These are phyloP conservation scores for Pichia exigua DNA, from an alignment of 805 yeast genomes.

Conservation along the genomic window DNA sequence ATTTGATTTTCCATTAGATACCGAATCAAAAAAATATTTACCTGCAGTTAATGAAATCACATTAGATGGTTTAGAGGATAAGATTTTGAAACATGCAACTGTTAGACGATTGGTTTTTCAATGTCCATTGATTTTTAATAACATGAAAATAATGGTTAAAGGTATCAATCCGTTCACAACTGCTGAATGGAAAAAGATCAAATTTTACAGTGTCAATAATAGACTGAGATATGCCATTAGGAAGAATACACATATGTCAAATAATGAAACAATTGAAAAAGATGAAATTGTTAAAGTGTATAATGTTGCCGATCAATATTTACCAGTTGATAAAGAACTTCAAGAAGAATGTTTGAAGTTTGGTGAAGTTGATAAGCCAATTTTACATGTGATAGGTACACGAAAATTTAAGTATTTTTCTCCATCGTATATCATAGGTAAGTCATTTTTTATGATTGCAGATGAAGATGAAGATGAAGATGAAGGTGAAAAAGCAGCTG, in stretches of 20 bases:
- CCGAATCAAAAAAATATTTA: slow-evolving; percentile 7
- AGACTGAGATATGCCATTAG: slow-evolving; percentile 44
- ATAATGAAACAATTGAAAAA: slow-evolving; percentile 33
- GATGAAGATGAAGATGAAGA: slow-evolving; percentile 40
- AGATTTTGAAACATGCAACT: slow-evolving; percentile 50
- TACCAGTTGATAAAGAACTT: slow-evolving; percentile 16
- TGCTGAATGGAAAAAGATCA: slow-evolving; percentile 13
- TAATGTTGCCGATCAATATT: slow-evolving; percentile 39
- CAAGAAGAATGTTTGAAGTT: slow-evolving; percentile 13
- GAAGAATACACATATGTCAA: slow-evolving; percentile 33
- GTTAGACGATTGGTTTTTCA: slow-evolving; percentile 56
- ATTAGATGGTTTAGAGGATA: slow-evolving; percentile 35
- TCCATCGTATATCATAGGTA: slow-evolving; percentile 43
- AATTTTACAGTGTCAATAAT: slow-evolving; percentile 49
- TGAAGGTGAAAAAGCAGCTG: neutral
- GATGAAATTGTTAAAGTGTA: slow-evolving; percentile 31
- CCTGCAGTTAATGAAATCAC: slow-evolving; percentile 37
- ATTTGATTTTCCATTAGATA: slow-evolving; percentile 7
- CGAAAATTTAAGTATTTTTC: slow-evolving; percentile 38
- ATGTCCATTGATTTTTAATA: slow-evolving; percentile 49
- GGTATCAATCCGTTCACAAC: slow-evolving; percentile 57
- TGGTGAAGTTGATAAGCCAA: slow-evolving; percentile 34
- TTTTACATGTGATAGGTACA: slow-evolving; percentile 63
- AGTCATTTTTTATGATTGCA: slow-evolving; percentile 61
- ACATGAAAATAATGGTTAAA: slow-evolving; percentile 53